Evolutionary conservation across 805 yeast species (phyloP).

Genomic region (Starmerella bombicola): DNA sequence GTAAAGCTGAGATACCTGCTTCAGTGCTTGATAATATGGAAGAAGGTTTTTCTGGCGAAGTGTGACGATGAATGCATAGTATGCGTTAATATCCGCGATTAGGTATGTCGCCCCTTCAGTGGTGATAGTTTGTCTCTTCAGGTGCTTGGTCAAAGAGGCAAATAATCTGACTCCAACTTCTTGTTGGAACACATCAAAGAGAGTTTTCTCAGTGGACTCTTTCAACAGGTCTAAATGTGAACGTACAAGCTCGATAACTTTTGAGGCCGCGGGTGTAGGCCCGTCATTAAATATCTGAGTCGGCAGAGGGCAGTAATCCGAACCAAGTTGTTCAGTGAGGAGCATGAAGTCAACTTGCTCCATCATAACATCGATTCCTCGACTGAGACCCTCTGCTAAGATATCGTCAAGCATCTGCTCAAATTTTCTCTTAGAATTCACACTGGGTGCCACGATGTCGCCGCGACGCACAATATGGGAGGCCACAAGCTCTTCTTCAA

Average conservation of each 20-base stretch:
- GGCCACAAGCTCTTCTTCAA: slow-evolving; percentile 61
- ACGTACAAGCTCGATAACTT: slow-evolving; percentile 48
- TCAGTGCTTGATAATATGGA: slow-evolving; percentile 66
- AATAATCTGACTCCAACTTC: slow-evolving; percentile 85
- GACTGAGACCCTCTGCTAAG: slow-evolving; percentile 85
- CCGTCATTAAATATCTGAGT: slow-evolving; percentile 15
- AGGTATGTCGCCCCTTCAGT: slow-evolving; percentile 71
- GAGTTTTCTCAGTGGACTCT: slow-evolving; percentile 75
- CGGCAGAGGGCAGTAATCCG: slow-evolving; percentile 48
- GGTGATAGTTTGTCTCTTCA: slow-evolving; percentile 62
- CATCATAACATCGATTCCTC: slow-evolving; percentile 82
- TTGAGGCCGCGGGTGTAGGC: slow-evolving; percentile 54
- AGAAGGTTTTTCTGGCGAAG: slow-evolving; percentile 45
- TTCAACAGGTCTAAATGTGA: slow-evolving; percentile 61
- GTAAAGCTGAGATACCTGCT: slow-evolving; percentile 74
- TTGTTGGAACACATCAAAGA: slow-evolving; percentile 85
- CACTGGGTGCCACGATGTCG: slow-evolving; percentile 66
- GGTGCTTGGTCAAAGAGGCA: slow-evolving; percentile 57
- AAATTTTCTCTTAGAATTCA: slow-evolving; percentile 66
- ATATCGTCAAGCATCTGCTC: slow-evolving; percentile 73
- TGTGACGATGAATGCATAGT: slow-evolving; percentile 52
- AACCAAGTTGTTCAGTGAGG: slow-evolving; percentile 42
- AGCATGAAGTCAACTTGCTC: slow-evolving; percentile 61
- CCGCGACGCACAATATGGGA: slow-evolving; percentile 52
- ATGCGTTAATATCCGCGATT: slow-evolving; percentile 68